Percentiles rank a stretch among this genome's conserved stretches.
phyloP scores from a whole-genome alignment of 352 stramenopile species.

The Phytophthora foliorum region DNA sequence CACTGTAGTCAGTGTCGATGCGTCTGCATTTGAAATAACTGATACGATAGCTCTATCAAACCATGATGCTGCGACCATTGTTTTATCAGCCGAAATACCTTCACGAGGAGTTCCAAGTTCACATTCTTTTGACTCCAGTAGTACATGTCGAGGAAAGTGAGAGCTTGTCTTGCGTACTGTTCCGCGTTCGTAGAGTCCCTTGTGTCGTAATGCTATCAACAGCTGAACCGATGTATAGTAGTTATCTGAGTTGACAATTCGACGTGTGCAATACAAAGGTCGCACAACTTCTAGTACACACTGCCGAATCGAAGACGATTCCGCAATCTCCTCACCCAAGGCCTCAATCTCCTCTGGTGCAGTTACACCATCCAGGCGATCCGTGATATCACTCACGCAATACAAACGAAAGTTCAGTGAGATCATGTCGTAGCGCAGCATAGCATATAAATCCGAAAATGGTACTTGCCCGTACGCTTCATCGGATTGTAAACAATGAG shows the following conservation, averaged over 20 bases:
- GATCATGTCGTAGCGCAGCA: slow-evolving; percentile 36
- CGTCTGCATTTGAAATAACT: slow-evolving; percentile 36
- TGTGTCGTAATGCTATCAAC: slow-evolving; percentile 24
- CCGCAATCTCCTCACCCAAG: slow-evolving; percentile 8
- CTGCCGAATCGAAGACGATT: slow-evolving; percentile 13
- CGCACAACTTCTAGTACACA: slow-evolving; percentile 36
- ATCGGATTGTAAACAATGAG: slow-evolving; percentile 15
- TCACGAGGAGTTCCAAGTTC: slow-evolving; percentile 12
- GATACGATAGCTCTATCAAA: slow-evolving; percentile 35
- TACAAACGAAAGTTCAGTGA: slow-evolving; percentile 38
- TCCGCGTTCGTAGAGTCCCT: slow-evolving; percentile 33
- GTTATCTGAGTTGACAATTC: slow-evolving; percentile 44
- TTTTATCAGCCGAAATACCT: slow-evolving; percentile 18
- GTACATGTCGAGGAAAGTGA: slow-evolving; percentile 8
- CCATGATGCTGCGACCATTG: slow-evolving; percentile 34
- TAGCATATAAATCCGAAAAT: slow-evolving; percentile 42
- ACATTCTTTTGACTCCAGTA: slow-evolving; percentile 15
- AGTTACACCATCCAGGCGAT: slow-evolving; percentile 21
- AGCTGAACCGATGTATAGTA: slow-evolving; percentile 50
- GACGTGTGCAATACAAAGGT: slow-evolving; percentile 21
- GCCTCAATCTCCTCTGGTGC: background rate
- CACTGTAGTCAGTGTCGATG: slow-evolving; percentile 29
- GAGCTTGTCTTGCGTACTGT: slow-evolving; percentile 25
- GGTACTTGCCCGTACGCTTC: slow-evolving; percentile 31
- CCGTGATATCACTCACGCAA: slow-evolving; percentile 28